Evolutionary conservation across 2,329 filamentous ascomycete genomes (phyloP).

Genomic region (Penicillium olsonii): DNA sequence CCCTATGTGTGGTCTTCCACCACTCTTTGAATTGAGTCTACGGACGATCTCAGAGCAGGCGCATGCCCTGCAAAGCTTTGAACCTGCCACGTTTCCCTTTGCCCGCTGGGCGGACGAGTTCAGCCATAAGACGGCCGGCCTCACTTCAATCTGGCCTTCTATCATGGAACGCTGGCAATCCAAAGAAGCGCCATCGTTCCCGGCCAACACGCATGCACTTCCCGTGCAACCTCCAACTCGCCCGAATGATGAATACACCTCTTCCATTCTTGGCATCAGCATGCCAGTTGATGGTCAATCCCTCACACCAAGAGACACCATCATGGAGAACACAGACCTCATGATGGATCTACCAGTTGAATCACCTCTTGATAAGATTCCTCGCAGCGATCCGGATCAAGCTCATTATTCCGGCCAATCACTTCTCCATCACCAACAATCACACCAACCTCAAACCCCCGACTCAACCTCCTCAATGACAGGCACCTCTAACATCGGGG

Average conservation of each 20-base stretch:
- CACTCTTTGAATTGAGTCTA: constrained; percentile 39
- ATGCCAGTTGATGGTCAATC: constrained; percentile 36
- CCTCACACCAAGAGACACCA: constrained; percentile 34
- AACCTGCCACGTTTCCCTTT: constrained; percentile 37
- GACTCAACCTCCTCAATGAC: not conserved
- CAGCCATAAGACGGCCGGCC: constrained; percentile 27
- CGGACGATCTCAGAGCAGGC: constrained; percentile 40
- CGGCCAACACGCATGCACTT: constrained; percentile 2
- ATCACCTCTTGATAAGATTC: constrained; percentile 25
- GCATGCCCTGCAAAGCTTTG: constrained; percentile 30
- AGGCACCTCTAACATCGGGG: constrained; percentile 11
- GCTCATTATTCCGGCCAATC: constrained; percentile 34
- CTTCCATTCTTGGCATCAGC: constrained; percentile 34
- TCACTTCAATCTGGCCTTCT: constrained; percentile 36
- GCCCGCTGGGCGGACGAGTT: constrained; percentile 37
- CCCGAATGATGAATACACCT: constrained; percentile 25
- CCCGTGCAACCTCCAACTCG: constrained; percentile 14
- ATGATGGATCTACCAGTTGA: constrained; percentile 20
- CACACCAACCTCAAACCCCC: constrained; percentile 28
- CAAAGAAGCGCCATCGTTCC: constrained; percentile 17
- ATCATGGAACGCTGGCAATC: constrained; percentile 31
- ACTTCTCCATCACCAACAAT: not conserved
- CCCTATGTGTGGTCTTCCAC: constrained; percentile 37
- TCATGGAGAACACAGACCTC: constrained; percentile 31
- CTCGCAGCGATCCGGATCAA: constrained; percentile 23